These are phyloP conservation scores for Lophium mytilinum DNA, from an alignment of 495 filamentous ascomycete genomes.

Conservation along the genomic window DNA sequence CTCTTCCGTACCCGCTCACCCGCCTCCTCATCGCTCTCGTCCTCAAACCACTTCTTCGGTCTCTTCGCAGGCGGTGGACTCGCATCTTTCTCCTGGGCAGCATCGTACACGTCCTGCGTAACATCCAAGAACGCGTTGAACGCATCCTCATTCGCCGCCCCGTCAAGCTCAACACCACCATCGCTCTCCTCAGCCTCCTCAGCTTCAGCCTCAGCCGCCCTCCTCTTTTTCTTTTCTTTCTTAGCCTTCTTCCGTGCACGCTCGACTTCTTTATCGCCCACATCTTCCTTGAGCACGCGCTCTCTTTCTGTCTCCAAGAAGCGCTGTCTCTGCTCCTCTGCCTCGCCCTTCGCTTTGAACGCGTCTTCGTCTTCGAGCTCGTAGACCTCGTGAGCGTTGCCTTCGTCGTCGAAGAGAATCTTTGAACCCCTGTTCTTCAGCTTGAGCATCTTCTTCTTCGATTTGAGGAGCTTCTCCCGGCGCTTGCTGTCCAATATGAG, in stretches of 20 bases:
- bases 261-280: slow-evolving; percentile 69
- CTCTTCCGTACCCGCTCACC: slow-evolving; percentile 33
- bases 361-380: slow-evolving; percentile 75
- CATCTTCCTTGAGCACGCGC: slow-evolving; percentile 68
- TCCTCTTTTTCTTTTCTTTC: slow-evolving; percentile 70
- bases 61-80: slow-evolving; percentile 22
- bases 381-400: slow-evolving; percentile 73
- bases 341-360: slow-evolving; percentile 65
- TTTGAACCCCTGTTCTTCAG: slow-evolving; percentile 77
- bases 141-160: slow-evolving; percentile 19
- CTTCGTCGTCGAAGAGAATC: slow-evolving; percentile 87
- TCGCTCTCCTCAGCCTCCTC: slow-evolving; percentile 36
- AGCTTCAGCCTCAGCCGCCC: slow-evolving; percentile 30
- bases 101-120: slow-evolving; percentile 39
- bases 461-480: slow-evolving; percentile 82
- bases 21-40: slow-evolving; percentile 20
- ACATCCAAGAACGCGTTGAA: slow-evolving; percentile 31
- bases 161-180: slow-evolving; percentile 25
- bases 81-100: slow-evolving; percentile 21
- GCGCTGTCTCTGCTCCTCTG: slow-evolving; percentile 61
- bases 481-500: slow-evolving; percentile 87
- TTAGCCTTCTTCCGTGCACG: slow-evolving; percentile 79
- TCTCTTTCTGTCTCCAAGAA: slow-evolving; percentile 68
- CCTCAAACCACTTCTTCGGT: slow-evolving; percentile 40
- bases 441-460: slow-evolving; percentile 87